These are phyloP conservation scores for Phtheirospermum japonicum DNA, from an alignment of 257 asterid genomes.

Conservation along the genomic window DNA sequence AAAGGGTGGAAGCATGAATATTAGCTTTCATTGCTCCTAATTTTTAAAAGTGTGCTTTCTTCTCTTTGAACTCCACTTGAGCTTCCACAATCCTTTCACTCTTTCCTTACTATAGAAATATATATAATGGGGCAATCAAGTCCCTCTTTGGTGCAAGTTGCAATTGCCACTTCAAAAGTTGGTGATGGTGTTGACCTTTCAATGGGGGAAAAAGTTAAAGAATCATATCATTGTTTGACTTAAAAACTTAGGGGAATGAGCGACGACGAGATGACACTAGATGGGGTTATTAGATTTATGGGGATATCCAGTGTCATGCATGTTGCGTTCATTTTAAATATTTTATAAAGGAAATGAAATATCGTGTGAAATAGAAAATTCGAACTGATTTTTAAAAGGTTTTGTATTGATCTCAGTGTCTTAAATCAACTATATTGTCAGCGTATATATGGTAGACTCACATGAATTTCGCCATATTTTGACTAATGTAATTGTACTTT, in stretches of 20 bases:
- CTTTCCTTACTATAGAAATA: not conserved
- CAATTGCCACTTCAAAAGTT: not conserved
- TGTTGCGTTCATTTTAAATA: not conserved
- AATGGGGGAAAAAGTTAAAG: not conserved
- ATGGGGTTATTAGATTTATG: not conserved
- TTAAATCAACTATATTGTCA: too few relatives aligned
- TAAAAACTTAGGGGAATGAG: not conserved
- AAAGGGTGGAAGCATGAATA: constrained; percentile 36
- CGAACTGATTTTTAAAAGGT: too few relatives aligned
- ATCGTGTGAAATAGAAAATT: too few relatives aligned
- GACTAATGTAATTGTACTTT: not conserved
- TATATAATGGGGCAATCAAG: not conserved
- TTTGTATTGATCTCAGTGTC: too few relatives aligned
- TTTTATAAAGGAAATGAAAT: too few relatives aligned
- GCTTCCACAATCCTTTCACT: too few relatives aligned
- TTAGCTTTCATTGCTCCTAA: constrained; percentile 46
- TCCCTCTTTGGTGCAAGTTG: not conserved
- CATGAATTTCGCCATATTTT: not conserved
- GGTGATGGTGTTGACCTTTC: not conserved
- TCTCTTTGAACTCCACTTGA: not conserved
- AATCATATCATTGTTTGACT: not conserved
- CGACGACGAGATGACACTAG: not conserved
- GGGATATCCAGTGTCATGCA: not conserved
- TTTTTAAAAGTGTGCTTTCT: not conserved
- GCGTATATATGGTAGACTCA: too few relatives aligned